Base-by-base conservation (phyloP, 202 grass and related monocot species). In the Digitaria exilis region DNA sequence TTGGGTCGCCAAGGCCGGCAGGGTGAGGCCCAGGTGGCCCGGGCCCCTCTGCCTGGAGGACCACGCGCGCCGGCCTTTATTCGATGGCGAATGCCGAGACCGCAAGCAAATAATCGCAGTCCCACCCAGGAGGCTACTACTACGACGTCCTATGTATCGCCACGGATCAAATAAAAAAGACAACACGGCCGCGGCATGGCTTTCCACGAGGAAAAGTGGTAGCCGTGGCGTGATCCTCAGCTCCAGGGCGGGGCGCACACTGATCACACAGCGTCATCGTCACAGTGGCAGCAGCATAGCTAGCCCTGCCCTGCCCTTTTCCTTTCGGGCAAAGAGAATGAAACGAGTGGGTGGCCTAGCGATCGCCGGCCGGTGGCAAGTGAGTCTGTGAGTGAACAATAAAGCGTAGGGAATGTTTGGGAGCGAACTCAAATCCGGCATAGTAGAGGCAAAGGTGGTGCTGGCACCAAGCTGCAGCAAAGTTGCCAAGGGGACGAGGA, bases 241-340 rank as follows among this genome's bases (percentile, higher is more conserved):
- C 30, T 79, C 43, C 73, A 39, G 78, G 77, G 46, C 41, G 62
- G 19, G 46, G 11, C 65, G 21, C 65, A 7, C n/a, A n/a, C n/a
- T n/a, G n/a, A n/a, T n/a, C n/a, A n/a, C 65, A 22, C 35, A 41
- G 34, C 60, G 29, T 8, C 57, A 62, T 54, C 64, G 67, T 46
- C 68, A 71, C 81, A 65, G 56, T 22, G 26, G 66, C 22, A 29
- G 58, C 18, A 10, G 34, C 51, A 49, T 58, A 3, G n/a, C n/a
- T 62, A 51, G 50, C 51, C 51, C 54, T 4, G n/a, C n/a, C n/a
- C n/a, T n/a, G 48, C 17, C 65, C 65, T 71, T 80, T 86, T 85
- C 57, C 58, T 69, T 65, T 88, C 69, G 80, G 83, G 86, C 83
- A 88, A 91, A 91, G 83, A 75, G 88, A 87, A 93, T 74, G 85